A percentile compares a stretch with the other conserved stretches of the same genome.
Conservation (phyloP, 2,329 filamentous ascomycete species). For the Pyrenochaeta sp. region DNA sequence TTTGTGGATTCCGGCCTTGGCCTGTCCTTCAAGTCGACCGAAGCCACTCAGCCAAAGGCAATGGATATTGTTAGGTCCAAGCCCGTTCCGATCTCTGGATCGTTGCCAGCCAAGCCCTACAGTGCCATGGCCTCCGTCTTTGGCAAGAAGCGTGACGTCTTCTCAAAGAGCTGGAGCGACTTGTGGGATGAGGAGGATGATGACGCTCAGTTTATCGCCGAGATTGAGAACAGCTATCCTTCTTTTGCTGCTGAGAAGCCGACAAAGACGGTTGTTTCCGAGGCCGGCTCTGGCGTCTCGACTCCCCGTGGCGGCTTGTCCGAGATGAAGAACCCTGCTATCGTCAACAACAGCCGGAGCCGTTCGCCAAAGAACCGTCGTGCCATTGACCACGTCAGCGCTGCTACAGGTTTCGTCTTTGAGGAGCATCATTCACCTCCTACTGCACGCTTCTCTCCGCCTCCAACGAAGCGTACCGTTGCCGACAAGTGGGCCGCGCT, state of each 20-base stretch:
- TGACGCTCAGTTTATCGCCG: conserved; percentile 61
- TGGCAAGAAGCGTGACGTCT: conserved; percentile 75
- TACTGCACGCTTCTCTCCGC: conserved; percentile 66
- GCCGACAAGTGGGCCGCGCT: conserved; percentile 90
- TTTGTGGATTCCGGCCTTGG: conserved; percentile 83
- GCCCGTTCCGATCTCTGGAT: conserved; percentile 80
- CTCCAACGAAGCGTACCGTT: conserved; percentile 67
- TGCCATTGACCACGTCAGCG: conserved; percentile 69
- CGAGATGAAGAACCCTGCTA: conserved; percentile 62
- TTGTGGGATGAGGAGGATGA: conserved; percentile 98
- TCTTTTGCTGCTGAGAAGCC: conserved; percentile 38
- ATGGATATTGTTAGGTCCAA: conserved; percentile 65
- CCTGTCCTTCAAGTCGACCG: conserved; percentile 76
- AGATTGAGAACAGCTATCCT: conserved; percentile 68
- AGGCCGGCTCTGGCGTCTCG: conserved; percentile 54
- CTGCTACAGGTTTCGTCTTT: conserved; percentile 76
- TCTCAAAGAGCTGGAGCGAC: conserved; percentile 99
- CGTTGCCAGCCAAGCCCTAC: conserved; percentile 71
- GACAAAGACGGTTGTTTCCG: conserved; percentile 46
- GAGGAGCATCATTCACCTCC: conserved; percentile 63
- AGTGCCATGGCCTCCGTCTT: conserved; percentile 81
- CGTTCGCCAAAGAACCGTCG: conserved; percentile 41
- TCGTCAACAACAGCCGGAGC: conserved; percentile 58
- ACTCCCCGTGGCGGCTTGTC: conserved; percentile 60
- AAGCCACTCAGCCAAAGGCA: conserved; percentile 57